Conservation (phyloP, 2,329 filamentous ascomycete species). For the Byssoonygena ceratinophila region DNA sequence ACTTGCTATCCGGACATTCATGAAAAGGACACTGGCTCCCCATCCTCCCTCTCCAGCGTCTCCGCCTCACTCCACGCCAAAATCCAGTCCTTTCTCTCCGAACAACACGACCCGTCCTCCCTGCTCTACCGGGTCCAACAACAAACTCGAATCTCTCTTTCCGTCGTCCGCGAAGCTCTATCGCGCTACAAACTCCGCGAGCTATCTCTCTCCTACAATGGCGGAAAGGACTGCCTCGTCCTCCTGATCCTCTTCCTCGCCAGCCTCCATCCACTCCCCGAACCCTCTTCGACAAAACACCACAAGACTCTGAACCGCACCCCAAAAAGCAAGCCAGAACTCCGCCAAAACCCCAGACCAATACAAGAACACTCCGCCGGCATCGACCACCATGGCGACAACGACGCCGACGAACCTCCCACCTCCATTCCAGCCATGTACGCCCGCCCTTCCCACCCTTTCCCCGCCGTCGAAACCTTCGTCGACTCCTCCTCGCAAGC, state of each 20-base stretch:
- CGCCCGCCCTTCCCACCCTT: constrained; percentile 74
- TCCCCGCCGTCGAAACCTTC: constrained; percentile 76
- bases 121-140: constrained; percentile 55
- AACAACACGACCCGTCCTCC: constrained; percentile 46
- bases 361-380: neutral
- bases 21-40: neutral
- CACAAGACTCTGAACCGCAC: neutral
- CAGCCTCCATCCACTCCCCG: constrained; percentile 33
- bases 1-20: neutral
- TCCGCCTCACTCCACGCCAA: constrained; percentile 51
- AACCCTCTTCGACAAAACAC: neutral
- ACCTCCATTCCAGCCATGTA: constrained; percentile 67
- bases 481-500: constrained; percentile 53
- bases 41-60: constrained; percentile 44
- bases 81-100: constrained; percentile 56
- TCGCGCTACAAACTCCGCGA: constrained; percentile 64
- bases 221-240: constrained; percentile 94
- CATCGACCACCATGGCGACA: neutral
- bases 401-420: too few relatives aligned
- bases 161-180: constrained; percentile 64
- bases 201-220: constrained; percentile 88
- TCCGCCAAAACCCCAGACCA: constrained; percentile 23
- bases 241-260: constrained; percentile 78
- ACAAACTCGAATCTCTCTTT: constrained; percentile 62
- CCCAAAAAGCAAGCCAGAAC: constrained; percentile 24